Base-by-base conservation (phyloP, 148 eudicot genomes). In the Cornus kousa region DNA sequence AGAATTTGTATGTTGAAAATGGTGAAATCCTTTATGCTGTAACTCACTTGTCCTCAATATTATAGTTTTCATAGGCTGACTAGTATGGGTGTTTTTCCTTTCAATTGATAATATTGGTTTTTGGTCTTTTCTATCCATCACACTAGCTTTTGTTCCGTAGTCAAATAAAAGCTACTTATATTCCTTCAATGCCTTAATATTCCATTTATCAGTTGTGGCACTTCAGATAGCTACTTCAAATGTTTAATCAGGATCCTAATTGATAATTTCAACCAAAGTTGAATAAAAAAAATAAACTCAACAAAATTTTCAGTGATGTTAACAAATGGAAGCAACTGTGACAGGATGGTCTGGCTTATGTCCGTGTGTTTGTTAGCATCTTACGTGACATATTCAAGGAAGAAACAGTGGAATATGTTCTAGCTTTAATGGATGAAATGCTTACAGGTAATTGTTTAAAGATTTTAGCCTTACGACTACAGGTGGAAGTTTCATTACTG, bases 271-370 rank as follows among this genome's bases (percentile, higher is more conserved):
- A 23, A 35, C 37, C 40, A 17, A 23, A 33, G 23, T 59, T 9
- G 20, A 62, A 64, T 80, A 31, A 7, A 57, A 37, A 6, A 22
- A 69, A 19, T 68, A 55, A 75, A 68, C 70, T 67, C 24, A 19
- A 64, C 71, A 22, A 75, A 53, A 39, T 68, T 53, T 37, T 37
- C 13, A 20, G 37, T 32, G 67, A n/a, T 66, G 55, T 72, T 89
- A 69, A 85, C 33, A 35, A 37, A 37, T 59, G 23, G 70, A 37
- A 72, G 60, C 76, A 62, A 43, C 12, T 79, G 39, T 84, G 77
- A 84, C 97, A 95, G 99, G 99, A 95, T 92, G 99, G 99, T 74
- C 90, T 95, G 48, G 85, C 97, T 69, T 95, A 95, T 81, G 82
- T 92, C 35, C 90, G 89, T 77, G 93, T 91, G 35, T 93, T 95